These are phyloP conservation scores for Solanum phureja DNA, from an alignment of 257 asterid genomes.

Conservation along the genomic window DNA sequence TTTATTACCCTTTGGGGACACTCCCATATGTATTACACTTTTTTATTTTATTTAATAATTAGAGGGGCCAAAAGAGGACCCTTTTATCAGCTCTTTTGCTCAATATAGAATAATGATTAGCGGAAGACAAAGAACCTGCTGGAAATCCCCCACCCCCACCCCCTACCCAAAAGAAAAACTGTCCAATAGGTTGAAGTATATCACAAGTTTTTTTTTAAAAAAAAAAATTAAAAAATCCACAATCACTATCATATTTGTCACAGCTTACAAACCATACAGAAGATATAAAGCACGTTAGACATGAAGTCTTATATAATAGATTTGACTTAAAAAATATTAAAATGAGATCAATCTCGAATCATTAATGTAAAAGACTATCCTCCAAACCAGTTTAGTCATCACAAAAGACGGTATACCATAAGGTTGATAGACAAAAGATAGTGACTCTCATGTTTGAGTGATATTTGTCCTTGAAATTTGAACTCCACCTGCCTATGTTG, in stretches of 20 bases:
- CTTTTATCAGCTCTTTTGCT: neutral
- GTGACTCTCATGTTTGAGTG: neutral
- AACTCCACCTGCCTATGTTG: neutral
- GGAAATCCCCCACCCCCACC: neutral
- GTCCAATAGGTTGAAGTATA: too few species aligned
- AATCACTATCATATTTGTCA: too few species aligned
- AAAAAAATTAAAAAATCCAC: too few species aligned
- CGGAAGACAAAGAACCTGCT: neutral
- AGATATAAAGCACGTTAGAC: too few species aligned
- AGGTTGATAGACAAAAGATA: neutral
- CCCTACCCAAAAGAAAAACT: too few species aligned
- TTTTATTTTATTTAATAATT: neutral
- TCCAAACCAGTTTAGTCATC: too few species aligned
- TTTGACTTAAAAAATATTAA: fast-evolving
- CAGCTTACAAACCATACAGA: fast-evolving
- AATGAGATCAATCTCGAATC: too few species aligned
- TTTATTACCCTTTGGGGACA: neutral
- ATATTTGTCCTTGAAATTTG: neutral
- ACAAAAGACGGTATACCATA: neutral
- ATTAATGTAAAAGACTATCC: too few species aligned
- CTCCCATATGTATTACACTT: neutral
- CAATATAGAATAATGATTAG: neutral
- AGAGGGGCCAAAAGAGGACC: neutral
- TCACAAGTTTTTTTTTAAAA: too few species aligned
- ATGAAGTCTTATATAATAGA: too few species aligned